Base-by-base conservation (phyloP, 345 rosid species). In the Cardiospermum halicacabum region DNA sequence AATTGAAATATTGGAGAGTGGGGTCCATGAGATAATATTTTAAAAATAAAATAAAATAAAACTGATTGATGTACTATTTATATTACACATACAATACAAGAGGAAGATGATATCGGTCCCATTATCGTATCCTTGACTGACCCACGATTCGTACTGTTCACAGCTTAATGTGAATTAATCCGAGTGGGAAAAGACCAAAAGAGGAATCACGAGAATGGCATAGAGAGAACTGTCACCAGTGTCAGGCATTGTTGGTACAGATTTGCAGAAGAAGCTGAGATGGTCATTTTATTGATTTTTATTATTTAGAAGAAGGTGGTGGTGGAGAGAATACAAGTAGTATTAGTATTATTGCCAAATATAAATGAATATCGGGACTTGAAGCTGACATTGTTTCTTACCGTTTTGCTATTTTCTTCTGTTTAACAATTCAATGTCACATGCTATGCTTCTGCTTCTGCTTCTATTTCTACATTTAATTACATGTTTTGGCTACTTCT, bases 201-300 rank as follows among this genome's bases (percentile, higher is more conserved):
- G 53, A 77, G 53, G 82, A 60, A 71, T 81, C 84, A 84, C 86
- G 86, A 80, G 84, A 78, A 75, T 54, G 67, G 75, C 71, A 72
- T 67, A 70, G 16, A 54, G 22, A 59, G 25, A 67, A 70, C 85
- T 72, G 69, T 70, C 42, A 68, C 84, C 81, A 67, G n/a, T 76
- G 86, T 84, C 84, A 80, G 85, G 74, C 79, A 75, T 83, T 79
- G 84, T 75, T 28, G 58, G 72, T 71, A 53, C 72, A 65, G 60
- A 27, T 3, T 12, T 32, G 59, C 75, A 60, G 72, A 55, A 74
- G 60, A 63, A 21, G 59, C n/a, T 31, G 31, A 26, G 13, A 9
- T 4, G 28, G 26, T 58, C 42, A 48, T 5, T 7, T 19, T n/a
- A 18, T 53, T 37, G 40, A 45, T 24, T 69, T 72, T 64, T 43